A percentile compares a stretch with the other conserved stretches of the same genome.
These are phyloP conservation scores for Microbotryum intermedium DNA, from an alignment of 1,284 basidiomycete species.

Conservation along the genomic window DNA sequence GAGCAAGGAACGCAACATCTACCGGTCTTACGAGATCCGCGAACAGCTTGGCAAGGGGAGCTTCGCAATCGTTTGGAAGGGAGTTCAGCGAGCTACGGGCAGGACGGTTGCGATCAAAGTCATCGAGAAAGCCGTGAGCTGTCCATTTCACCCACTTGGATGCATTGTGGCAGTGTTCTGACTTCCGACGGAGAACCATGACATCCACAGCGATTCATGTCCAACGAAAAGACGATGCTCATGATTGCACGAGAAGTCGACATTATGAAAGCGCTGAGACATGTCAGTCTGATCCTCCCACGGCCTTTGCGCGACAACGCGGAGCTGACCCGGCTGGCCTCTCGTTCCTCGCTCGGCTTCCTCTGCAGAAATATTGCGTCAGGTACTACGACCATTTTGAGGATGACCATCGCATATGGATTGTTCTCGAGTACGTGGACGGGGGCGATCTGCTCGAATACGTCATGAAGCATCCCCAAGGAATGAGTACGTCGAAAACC, in stretches of 20 bases:
- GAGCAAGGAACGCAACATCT: slow-evolving; percentile 25
- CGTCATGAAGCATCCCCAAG: slow-evolving; percentile 16
- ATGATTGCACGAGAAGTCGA: slow-evolving; percentile 65
- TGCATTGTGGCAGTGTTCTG: not conserved
- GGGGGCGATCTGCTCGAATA: slow-evolving; percentile 71
- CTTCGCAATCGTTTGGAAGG: slow-evolving; percentile 69
- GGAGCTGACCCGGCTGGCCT: not conserved
- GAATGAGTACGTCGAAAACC: too few species aligned
- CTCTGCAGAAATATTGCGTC: slow-evolving; percentile 59
- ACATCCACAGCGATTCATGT: slow-evolving; percentile 40
- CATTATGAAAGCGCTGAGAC: slow-evolving; percentile 64
- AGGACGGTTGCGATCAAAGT: slow-evolving; percentile 66
- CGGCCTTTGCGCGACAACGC: not conserved
- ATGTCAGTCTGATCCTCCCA: slow-evolving; percentile 42
- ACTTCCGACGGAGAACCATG: slow-evolving; percentile 30
- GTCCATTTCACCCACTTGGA: slow-evolving; percentile 36
- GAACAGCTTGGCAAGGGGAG: slow-evolving; percentile 59
- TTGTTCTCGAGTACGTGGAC: slow-evolving; percentile 68
- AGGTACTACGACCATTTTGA: slow-evolving; percentile 68
- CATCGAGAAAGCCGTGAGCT: slow-evolving; percentile 42
- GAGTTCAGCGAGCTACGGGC: slow-evolving; percentile 52
- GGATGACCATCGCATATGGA: slow-evolving; percentile 58
- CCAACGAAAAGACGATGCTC: slow-evolving; percentile 43
- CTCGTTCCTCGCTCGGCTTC: not conserved
- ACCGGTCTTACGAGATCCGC: slow-evolving; percentile 29